Conservation (phyloP, 768 basidiomycete species). For the Jaapia argillacea region DNA sequence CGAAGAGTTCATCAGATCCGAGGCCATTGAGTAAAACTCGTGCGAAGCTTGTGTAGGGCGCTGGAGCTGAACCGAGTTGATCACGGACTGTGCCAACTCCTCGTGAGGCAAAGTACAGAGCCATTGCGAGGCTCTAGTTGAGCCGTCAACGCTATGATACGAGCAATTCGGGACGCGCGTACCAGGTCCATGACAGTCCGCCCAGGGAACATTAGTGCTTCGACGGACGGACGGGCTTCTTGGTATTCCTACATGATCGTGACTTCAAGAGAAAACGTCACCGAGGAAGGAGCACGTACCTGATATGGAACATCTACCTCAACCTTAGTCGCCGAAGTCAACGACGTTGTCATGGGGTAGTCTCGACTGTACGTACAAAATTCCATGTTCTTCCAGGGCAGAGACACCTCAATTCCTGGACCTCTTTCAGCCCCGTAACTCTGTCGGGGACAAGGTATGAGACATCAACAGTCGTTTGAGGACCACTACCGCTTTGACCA, state of each 20-base stretch:
- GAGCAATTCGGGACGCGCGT: slow-evolving; percentile 14
- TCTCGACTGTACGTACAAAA: too few species aligned
- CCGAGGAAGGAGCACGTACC: slow-evolving; percentile 25
- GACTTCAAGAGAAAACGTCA: not conserved
- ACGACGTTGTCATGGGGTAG: too few species aligned
- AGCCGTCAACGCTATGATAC: not conserved
- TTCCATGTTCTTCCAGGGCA: slow-evolving; percentile 83
- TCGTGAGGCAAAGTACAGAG: slow-evolving; percentile 87
- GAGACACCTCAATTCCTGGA: slow-evolving; percentile 67
- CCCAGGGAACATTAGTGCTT: slow-evolving; percentile 69
- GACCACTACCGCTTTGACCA: not conserved
- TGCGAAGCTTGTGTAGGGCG: slow-evolving; percentile 61
- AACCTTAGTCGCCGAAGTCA: too few species aligned
- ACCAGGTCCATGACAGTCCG: slow-evolving; percentile 90
- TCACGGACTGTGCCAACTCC: slow-evolving; percentile 54
- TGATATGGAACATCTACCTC: slow-evolving; percentile 80
- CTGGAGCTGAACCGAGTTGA: slow-evolving; percentile 22
- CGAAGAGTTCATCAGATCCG: slow-evolving; percentile 92
- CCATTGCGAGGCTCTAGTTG: slow-evolving; percentile 76
- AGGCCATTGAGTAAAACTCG: slow-evolving; percentile 83
- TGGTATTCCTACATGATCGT: slow-evolving; percentile 49
- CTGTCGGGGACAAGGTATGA: slow-evolving; percentile 85
- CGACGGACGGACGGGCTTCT: slow-evolving; percentile 40
- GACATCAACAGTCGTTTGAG: slow-evolving; percentile 5
- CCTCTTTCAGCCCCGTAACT: slow-evolving; percentile 64